These are phyloP conservation scores for Diplogelasinospora grovesii DNA, from an alignment of 495 filamentous ascomycete species.

Conservation along the genomic window DNA sequence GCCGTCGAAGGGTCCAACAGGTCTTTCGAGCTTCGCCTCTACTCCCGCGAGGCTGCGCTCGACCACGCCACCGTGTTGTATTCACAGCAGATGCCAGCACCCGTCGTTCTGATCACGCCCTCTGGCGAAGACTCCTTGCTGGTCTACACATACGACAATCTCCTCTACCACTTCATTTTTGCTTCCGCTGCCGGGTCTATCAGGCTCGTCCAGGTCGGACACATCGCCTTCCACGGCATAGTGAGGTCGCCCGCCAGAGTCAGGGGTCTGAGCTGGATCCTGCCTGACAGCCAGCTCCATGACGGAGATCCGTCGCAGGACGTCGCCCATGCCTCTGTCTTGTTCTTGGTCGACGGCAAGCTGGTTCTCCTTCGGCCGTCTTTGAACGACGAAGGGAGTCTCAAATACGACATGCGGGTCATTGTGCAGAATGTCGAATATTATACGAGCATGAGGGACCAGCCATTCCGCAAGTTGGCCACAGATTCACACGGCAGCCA, in stretches of 20 bases:
- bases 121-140: conserved; percentile 92
- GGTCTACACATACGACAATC: conserved; percentile 94
- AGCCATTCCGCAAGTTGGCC: conserved; percentile 42
- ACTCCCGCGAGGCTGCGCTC: conserved; percentile 79
- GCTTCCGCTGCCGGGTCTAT: conserved; percentile 58
- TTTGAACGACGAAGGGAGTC: conserved; percentile 60
- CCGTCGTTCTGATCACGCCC: conserved; percentile 77
- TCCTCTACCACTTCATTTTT: conserved; percentile 91
- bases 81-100: conserved; percentile 68
- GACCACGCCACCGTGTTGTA: conserved; percentile 65
- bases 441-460: conserved; percentile 85
- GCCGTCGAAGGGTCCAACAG: conserved; percentile 84
- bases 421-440: conserved; percentile 94
- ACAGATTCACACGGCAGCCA: conserved; percentile 15
- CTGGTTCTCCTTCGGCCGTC: conserved; percentile 88
- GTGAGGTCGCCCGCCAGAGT: conserved; percentile 89
- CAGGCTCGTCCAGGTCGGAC: conserved; percentile 83
- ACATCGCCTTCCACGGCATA: conserved; percentile 95
- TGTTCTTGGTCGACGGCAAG: conserved; percentile 94
- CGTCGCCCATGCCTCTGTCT: conserved; percentile 85
- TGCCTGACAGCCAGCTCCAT: conserved; percentile 83
- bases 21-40: conserved; percentile 82
- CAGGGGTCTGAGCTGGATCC: conserved; percentile 87
- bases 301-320: conserved; percentile 95
- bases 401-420: conserved; percentile 98